phyloP scores from a whole-genome alignment of 2,329 filamentous ascomycete genomes.

The Trichoderma koningii region DNA sequence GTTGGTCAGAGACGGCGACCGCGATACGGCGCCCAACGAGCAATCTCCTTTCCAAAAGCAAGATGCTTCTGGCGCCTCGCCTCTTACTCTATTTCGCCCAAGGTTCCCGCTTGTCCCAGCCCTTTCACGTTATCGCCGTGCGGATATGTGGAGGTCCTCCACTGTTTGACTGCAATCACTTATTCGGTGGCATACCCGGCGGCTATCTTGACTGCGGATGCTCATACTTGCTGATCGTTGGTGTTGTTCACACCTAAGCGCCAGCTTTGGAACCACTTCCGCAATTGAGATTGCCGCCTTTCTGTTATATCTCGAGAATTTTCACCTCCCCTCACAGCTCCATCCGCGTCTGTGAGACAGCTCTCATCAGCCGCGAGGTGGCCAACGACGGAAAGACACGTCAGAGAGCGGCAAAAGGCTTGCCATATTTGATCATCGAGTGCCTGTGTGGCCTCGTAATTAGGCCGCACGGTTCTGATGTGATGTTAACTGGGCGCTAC shows the following conservation, averaged over 20 bases:
- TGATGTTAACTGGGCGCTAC: conserved; percentile 38
- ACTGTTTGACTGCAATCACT: neutral
- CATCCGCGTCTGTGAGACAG: conserved; percentile 31
- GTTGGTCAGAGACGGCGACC: neutral
- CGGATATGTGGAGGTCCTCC: neutral
- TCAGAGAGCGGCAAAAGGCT: neutral
- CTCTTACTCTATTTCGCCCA: neutral
- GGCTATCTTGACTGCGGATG: conserved; percentile 8
- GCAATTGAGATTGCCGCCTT: neutral
- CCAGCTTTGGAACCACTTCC: conserved; percentile 26
- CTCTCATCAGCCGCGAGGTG: conserved; percentile 23
- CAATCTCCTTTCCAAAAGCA: neutral
- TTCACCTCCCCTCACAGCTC: neutral
- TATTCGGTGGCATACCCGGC: conserved; percentile 4
- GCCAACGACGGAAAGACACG: conserved; percentile 9
- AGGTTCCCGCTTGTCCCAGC: neutral
- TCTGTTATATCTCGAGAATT: conserved; percentile 25
- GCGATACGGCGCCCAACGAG: neutral
- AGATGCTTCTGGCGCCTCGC: neutral
- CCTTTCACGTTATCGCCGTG: neutral
- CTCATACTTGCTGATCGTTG: conserved; percentile 10
- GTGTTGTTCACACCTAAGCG: conserved; percentile 35
- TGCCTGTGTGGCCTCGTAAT: neutral
- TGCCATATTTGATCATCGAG: neutral
- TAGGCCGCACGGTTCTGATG: conserved; percentile 4